These are phyloP conservation scores for Leptodermis oblonga DNA, from an alignment of 257 asterid species.

Conservation along the genomic window DNA sequence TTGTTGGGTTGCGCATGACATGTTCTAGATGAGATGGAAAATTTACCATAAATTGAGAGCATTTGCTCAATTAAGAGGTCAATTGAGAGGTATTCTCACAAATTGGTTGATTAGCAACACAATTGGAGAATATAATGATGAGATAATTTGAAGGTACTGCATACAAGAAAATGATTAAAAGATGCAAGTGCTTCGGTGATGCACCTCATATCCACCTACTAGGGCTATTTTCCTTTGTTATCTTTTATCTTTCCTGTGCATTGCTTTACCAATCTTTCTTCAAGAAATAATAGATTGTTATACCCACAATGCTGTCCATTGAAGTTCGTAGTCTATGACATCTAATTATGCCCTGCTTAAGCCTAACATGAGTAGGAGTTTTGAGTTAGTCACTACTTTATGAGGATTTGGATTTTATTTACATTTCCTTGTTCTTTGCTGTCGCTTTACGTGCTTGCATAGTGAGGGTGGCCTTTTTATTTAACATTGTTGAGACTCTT, in stretches of 20 bases:
- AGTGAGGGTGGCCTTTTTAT: not conserved
- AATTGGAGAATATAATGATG: not conserved
- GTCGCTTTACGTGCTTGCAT: slow-evolving; percentile 3
- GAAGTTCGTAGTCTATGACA: not conserved
- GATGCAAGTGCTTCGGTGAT: not conserved
- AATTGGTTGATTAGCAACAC: not conserved
- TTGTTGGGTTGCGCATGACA: not conserved
- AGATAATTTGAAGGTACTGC: not conserved
- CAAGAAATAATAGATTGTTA: too few relatives aligned
- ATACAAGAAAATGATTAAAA: not conserved
- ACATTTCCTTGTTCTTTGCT: not conserved
- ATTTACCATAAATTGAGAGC: not conserved
- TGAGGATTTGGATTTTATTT: not conserved
- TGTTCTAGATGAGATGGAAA: not conserved
- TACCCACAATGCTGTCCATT: not conserved
- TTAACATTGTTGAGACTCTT: slow-evolving; percentile 2
- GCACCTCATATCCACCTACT: too few relatives aligned
- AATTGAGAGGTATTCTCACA: not conserved
- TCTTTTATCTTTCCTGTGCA: not conserved
- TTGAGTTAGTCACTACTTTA: not conserved
- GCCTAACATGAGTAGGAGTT: not conserved
- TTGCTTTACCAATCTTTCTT: not conserved
- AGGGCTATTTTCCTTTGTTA: not conserved
- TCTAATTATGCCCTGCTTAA: not conserved
- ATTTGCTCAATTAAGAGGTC: not conserved